Evolutionary conservation across 2,329 filamentous ascomycete genomes (phyloP), one percentile per base, ranked within the genome.

Genomic region (Colletotrichum ledebouriae): DNA sequence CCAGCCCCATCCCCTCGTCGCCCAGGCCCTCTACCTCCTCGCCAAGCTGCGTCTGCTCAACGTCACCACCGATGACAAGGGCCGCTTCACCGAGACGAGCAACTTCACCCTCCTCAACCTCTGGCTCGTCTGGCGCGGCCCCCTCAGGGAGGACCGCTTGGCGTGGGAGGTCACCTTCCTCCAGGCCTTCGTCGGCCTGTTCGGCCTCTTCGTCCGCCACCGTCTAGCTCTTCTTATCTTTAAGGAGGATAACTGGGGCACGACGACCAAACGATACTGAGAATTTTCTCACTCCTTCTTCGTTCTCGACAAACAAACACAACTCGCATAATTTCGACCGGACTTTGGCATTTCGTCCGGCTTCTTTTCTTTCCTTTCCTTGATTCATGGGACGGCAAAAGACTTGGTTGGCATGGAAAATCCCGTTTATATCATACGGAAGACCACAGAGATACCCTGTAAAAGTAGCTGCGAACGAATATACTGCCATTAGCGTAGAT

Each of bases 101-200:
- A 99, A 99, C 79, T 86, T 99, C 71, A 99, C 96, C 9, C 87
- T 99, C 55, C 85, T 99, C 72, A 99, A 99, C 77, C 86, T 99
- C 63, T 99, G 95, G 95, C 84, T 99, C 70, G 93, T 98, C 59
- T 97, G 94, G 93, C 91, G 94, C 77, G 96, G 96, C 0, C 94
- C 96, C 3, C 87, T 97, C 85, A 88, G 92, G 70, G 96, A 99
- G 78, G 92, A 97, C 80, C 86, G 88, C 52, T 84, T 99, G 61
- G 93, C 94, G 29, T 83, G 89, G 76, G 93, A 96, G 78, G 86
- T 99, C 69, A 87, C 96, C 52, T 81, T 82, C n/a, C 86, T 98
- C 79, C 96, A 99, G 83, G 83, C 88, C 15, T 79, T 85, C 4
- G 87, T 92, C 70, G 96, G 96, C 7, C 78, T 97, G n/a, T 81